A percentile compares a stretch with the other conserved stretches of the same genome.
phyloP scores from a whole-genome alignment of 805 yeast genomes.

The Barnettozyma sucrosica region DNA sequence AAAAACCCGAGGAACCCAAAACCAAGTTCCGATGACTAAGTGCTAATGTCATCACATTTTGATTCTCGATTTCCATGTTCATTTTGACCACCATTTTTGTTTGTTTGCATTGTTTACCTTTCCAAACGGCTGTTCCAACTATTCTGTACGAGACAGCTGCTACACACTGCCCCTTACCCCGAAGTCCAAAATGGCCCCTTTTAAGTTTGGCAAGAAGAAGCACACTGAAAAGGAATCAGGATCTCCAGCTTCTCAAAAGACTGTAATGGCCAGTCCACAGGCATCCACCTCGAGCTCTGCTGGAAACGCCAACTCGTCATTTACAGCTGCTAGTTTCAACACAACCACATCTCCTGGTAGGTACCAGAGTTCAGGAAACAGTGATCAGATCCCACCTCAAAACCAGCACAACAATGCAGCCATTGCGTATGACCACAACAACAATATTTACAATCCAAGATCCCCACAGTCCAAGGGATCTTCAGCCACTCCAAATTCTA shows the following conservation, averaged over 20 bases:
- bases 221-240: slow-evolving; percentile 27
- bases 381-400: slow-evolving; percentile 5
- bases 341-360: slow-evolving; percentile 10
- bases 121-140: neutral
- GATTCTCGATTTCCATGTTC: neutral
- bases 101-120: neutral
- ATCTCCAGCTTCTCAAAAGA: slow-evolving; percentile 13
- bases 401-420: slow-evolving; percentile 12
- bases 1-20: too few species aligned
- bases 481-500: slow-evolving; percentile 13
- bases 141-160: neutral
- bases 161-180: neutral
- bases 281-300: slow-evolving; percentile 17
- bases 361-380: slow-evolving; percentile 9
- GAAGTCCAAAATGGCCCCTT: slow-evolving; percentile 41
- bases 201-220: slow-evolving; percentile 49
- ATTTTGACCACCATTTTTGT: neutral
- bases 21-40: neutral
- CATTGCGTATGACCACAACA: slow-evolving; percentile 21
- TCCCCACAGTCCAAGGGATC: slow-evolving; percentile 12
- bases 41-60: neutral
- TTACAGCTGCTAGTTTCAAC: slow-evolving; percentile 8
- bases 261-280: slow-evolving; percentile 22
- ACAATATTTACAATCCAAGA: slow-evolving; percentile 19
- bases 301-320: slow-evolving; percentile 12